Evolutionary conservation across 2,329 filamentous ascomycete genomes (phyloP).

Genomic region (Tricladium varicosporioides): DNA sequence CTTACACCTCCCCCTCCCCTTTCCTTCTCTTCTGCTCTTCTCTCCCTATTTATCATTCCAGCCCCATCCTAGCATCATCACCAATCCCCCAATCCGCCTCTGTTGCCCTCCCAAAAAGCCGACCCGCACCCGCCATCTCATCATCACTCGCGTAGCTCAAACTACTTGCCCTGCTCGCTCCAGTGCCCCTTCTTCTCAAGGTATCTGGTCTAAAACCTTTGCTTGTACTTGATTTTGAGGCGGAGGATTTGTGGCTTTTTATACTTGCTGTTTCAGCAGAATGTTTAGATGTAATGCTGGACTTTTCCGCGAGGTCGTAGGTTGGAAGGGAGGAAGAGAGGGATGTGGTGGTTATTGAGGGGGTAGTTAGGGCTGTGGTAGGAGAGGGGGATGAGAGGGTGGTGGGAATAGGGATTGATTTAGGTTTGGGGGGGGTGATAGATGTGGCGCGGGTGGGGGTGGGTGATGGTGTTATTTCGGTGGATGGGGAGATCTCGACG

Average conservation of each 20-base stretch:
- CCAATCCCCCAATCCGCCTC: conserved; percentile 73
- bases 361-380: background rate
- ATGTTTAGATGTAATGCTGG: background rate
- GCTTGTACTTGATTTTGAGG: conserved; percentile 20
- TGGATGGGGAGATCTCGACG: conserved; percentile 62
- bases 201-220: conserved; percentile 19
- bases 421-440: conserved; percentile 16
- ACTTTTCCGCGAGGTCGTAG: no score
- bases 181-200: conserved; percentile 21
- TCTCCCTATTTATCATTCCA: conserved; percentile 53
- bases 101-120: conserved; percentile 50
- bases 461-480: conserved; percentile 43
- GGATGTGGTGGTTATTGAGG: background rate
- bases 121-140: conserved; percentile 38
- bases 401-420: background rate
- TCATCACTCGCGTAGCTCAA: conserved; percentile 22
- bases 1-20: background rate
- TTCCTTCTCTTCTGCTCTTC: background rate
- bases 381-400: background rate
- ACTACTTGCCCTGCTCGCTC: conserved; percentile 16
- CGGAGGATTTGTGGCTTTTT: conserved; percentile 14
- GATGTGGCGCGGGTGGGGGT: conserved; percentile 36
- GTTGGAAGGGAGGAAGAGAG: conserved; percentile 1
- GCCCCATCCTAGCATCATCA: conserved; percentile 79
- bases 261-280: conserved; percentile 15